phyloP scores from a whole-genome alignment of 306 rosid genomes.

The Cercis canadensis region DNA sequence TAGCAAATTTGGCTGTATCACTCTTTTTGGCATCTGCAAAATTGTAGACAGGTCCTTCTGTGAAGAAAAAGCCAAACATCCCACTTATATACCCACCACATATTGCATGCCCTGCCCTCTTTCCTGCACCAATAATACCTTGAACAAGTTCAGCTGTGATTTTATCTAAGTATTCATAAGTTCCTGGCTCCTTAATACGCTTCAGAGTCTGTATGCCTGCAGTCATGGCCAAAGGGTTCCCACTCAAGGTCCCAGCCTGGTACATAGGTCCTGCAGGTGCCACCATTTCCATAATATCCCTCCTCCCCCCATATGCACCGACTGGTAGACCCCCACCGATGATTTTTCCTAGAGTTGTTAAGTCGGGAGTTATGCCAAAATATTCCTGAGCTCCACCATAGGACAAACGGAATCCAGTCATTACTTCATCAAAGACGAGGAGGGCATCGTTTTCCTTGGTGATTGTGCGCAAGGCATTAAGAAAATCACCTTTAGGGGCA shows the following conservation, averaged over 20 bases:
- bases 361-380: constrained; percentile 84
- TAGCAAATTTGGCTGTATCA: constrained; percentile 75
- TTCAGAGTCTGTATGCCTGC: constrained; percentile 90
- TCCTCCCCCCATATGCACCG: constrained; percentile 95
- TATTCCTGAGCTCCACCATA: constrained; percentile 97
- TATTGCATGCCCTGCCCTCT: constrained; percentile 86
- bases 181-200: constrained; percentile 82
- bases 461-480: constrained; percentile 64
- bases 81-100: constrained; percentile 90
- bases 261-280: constrained; percentile 98
- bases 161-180: constrained; percentile 73
- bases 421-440: constrained; percentile 90
- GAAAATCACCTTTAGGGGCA: constrained; percentile 73
- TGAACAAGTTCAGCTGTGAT: constrained; percentile 76
- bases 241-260: constrained; percentile 95
- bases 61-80: constrained; percentile 95
- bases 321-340: constrained; percentile 97
- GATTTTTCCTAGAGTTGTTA: constrained; percentile 88
- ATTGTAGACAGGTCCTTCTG: constrained; percentile 89
- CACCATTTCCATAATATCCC: constrained; percentile 94
- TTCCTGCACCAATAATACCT: constrained; percentile 80
- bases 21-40: constrained; percentile 85
- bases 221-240: constrained; percentile 98
- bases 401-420: constrained; percentile 95
- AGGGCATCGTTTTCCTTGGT: constrained; percentile 73